Conservation (phyloP, 2,329 filamentous ascomycete species). For the Pseudogymnoascus sp. region DNA sequence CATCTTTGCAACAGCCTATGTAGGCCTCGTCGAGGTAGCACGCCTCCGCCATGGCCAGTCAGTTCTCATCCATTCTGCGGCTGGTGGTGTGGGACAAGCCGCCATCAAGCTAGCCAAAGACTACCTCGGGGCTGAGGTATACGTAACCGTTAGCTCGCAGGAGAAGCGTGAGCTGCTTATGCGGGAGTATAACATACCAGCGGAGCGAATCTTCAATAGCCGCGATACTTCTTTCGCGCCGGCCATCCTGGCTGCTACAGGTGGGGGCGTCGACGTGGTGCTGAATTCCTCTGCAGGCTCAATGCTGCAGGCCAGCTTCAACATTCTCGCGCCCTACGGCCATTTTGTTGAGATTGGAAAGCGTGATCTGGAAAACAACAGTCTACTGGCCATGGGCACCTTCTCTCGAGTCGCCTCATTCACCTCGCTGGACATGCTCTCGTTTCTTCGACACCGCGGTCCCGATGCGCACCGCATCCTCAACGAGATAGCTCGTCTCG, state of each 20-base stretch:
- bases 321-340: constrained; percentile 32
- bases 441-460: not conserved
- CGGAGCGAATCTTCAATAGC: constrained; percentile 15
- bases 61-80: constrained; percentile 31
- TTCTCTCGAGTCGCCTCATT: not conserved
- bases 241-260: constrained; percentile 25
- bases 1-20: constrained; percentile 24
- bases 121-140: constrained; percentile 28
- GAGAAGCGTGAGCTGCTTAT: no score
- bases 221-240: constrained; percentile 29
- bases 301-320: constrained; percentile 26
- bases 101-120: constrained; percentile 29
- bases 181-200: not conserved
- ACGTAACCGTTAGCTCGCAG: constrained; percentile 23
- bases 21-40: constrained; percentile 22
- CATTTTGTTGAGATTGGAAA: constrained; percentile 37
- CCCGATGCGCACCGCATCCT: not conserved
- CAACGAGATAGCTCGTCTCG: not conserved
- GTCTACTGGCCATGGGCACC: constrained; percentile 12
- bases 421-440: not conserved
- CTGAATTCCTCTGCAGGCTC: constrained; percentile 29
- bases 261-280: constrained; percentile 29
- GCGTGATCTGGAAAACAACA: constrained; percentile 30
- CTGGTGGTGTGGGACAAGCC: constrained; percentile 31
- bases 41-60: constrained; percentile 22